These are phyloP conservation scores for Rhizopogon salebrosus DNA, from an alignment of 768 basidiomycete genomes.

Conservation along the genomic window DNA sequence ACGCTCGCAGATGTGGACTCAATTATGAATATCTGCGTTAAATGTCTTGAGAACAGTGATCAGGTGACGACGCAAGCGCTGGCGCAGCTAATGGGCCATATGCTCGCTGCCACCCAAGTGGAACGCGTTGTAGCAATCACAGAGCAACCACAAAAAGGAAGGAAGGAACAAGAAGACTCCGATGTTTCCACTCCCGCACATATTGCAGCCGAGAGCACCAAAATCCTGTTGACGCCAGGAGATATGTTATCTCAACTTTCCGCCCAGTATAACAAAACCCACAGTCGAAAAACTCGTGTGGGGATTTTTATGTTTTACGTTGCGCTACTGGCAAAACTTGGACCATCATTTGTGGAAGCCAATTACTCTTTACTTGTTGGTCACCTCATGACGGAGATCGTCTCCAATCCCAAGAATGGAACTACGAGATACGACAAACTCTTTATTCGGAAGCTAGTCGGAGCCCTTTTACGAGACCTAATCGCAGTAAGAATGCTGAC, in stretches of 20 bases:
- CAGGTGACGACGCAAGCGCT: conserved; percentile 78
- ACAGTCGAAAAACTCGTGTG: conserved; percentile 67
- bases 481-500: conserved; percentile 86
- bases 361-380: conserved; percentile 76
- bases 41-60: conserved; percentile 77
- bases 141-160: conserved; percentile 51
- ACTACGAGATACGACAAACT: conserved; percentile 70
- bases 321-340: conserved; percentile 70
- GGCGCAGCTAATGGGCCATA: conserved; percentile 74
- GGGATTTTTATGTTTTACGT: conserved; percentile 89
- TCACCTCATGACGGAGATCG: conserved; percentile 77
- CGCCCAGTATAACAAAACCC: conserved; percentile 70
- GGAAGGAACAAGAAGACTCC: conserved; percentile 59
- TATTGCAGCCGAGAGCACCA: conserved; percentile 47
- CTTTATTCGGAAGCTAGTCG: conserved; percentile 66
- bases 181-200: conserved; percentile 46
- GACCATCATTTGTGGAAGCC: conserved; percentile 69
- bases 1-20: conserved; percentile 72
- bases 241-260: conserved; percentile 88
- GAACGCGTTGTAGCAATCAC: conserved; percentile 44
- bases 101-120: conserved; percentile 80
- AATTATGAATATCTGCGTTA: conserved; percentile 60
- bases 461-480: conserved; percentile 76
- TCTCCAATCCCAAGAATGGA: conserved; percentile 51
- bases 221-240: conserved; percentile 61